Evolutionary conservation across 2,329 filamentous ascomycete species (phyloP).

Genomic region (Colletotrichum brevisporum): DNA sequence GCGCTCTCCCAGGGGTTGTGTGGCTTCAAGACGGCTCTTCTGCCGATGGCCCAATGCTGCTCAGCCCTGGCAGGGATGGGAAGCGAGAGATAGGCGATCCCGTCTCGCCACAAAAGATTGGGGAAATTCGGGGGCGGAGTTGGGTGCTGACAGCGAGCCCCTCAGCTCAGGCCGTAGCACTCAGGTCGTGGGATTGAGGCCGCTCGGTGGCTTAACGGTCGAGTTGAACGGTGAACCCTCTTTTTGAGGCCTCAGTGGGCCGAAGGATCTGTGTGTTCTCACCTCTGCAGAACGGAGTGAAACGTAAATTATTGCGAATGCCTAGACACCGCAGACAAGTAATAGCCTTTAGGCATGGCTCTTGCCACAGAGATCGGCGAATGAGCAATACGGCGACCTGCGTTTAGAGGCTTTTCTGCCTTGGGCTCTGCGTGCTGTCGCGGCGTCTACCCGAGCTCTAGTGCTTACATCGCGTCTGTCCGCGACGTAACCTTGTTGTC

Average conservation of each 20-base stretch:
- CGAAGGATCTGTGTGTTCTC: not conserved
- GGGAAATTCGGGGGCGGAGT: not conserved
- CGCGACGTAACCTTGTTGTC: no score
- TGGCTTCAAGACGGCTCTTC: constrained; percentile 6
- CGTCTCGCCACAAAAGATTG: constrained; percentile 11
- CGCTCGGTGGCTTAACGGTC: not conserved
- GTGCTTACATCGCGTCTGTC: constrained; percentile 10
- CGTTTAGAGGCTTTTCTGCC: no score
- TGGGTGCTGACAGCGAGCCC: not conserved
- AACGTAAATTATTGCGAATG: no score
- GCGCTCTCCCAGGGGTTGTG: not conserved
- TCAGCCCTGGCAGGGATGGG: constrained; percentile 15
- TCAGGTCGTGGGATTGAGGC: no score
- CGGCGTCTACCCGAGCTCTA: constrained; percentile 6
- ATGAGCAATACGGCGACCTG: constrained; percentile 24
- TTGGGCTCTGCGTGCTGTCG: not conserved
- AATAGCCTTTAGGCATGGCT: no score
- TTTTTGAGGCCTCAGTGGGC: constrained; percentile 19
- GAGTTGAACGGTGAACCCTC: constrained; percentile 5
- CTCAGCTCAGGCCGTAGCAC: no score
- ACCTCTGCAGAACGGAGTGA: not conserved
- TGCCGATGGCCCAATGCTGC: constrained; percentile 1
- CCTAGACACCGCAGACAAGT: no score
- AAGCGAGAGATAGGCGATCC: not conserved
- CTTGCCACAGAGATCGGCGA: constrained; percentile 6